phyloP scores from a whole-genome alignment of 805 yeast genomes.

The Jamesozyma lodderae region DNA sequence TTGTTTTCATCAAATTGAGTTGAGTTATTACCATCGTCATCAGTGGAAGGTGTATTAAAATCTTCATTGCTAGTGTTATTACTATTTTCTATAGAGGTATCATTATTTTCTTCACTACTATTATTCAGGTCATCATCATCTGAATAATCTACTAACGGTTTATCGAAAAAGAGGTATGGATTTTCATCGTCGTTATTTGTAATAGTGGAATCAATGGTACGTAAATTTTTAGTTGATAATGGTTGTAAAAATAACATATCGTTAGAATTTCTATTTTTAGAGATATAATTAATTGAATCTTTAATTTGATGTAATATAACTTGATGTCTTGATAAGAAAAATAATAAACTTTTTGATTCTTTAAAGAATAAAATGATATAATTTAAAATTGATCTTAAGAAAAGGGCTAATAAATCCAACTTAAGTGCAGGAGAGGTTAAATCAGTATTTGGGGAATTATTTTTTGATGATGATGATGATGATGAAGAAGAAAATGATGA shows the following conservation, averaged over 20 bases:
- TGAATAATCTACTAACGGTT: conserved; percentile 3
- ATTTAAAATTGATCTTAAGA: conserved; percentile 48
- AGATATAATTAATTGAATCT: conserved; percentile 17
- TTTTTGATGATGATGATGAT: not conserved
- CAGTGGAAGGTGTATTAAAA: not conserved
- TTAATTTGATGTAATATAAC: conserved; percentile 23
- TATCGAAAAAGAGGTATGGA: conserved; percentile 3
- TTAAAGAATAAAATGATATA: conserved; percentile 42
- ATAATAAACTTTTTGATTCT: conserved; percentile 47
- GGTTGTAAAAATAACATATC: conserved; percentile 4
- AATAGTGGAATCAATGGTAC: not conserved
- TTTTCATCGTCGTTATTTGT: not conserved
- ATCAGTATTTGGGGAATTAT: not conserved
- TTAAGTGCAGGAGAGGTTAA: conserved; percentile 30
- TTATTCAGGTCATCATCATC: conserved; percentile 3
- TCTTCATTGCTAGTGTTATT: not conserved
- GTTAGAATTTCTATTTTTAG: conserved; percentile 10
- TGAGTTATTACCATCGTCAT: not conserved
- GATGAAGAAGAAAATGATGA: conserved; percentile 12
- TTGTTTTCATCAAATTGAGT: conserved; percentile 4
- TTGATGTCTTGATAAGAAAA: conserved; percentile 36
- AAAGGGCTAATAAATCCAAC: conserved; percentile 47
- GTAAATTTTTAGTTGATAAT: not conserved
- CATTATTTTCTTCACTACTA: conserved; percentile 2
- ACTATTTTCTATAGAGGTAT: not conserved